Percentiles rank a stretch among this genome's conserved stretches.
These are phyloP conservation scores for Candida boleticola DNA, from an alignment of 805 yeast genomes.

Conservation along the genomic window DNA sequence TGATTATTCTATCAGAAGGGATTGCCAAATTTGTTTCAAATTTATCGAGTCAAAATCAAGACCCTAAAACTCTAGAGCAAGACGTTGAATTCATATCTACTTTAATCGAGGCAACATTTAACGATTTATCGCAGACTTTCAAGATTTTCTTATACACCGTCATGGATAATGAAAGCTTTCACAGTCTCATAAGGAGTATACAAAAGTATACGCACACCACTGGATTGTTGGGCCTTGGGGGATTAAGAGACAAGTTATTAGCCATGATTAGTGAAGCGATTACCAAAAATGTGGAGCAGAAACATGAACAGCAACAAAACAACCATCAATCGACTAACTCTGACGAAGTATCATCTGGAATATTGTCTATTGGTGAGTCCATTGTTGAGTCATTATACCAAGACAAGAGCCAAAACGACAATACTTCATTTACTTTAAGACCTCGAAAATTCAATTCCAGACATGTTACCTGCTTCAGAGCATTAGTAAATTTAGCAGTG, in stretches of 20 bases:
- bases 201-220: conserved; percentile 82
- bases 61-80: conserved; percentile 22
- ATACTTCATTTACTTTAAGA: conserved; percentile 27
- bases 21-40: conserved; percentile 52
- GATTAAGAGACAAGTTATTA: conserved; percentile 53
- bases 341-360: background rate
- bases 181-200: conserved; percentile 62
- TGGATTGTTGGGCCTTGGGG: conserved; percentile 63
- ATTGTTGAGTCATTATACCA: conserved; percentile 46
- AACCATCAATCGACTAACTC: background rate
- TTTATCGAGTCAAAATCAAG: conserved; percentile 27
- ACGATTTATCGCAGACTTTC: conserved; percentile 26
- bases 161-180: conserved; percentile 70
- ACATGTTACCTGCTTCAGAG: conserved; percentile 74
- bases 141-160: conserved; percentile 56
- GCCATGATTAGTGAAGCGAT: conserved; percentile 9
- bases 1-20: conserved; percentile 64
- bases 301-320: background rate
- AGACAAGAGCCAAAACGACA: conserved; percentile 5
- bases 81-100: conserved; percentile 36
- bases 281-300: conserved; percentile 18
- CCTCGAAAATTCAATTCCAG: conserved; percentile 51
- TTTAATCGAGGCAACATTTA: conserved; percentile 28
- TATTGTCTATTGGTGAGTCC: conserved; percentile 46
- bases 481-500: conserved; percentile 70